phyloP scores from a whole-genome alignment of 345 rosid genomes.

The Pistacia atlantica region DNA sequence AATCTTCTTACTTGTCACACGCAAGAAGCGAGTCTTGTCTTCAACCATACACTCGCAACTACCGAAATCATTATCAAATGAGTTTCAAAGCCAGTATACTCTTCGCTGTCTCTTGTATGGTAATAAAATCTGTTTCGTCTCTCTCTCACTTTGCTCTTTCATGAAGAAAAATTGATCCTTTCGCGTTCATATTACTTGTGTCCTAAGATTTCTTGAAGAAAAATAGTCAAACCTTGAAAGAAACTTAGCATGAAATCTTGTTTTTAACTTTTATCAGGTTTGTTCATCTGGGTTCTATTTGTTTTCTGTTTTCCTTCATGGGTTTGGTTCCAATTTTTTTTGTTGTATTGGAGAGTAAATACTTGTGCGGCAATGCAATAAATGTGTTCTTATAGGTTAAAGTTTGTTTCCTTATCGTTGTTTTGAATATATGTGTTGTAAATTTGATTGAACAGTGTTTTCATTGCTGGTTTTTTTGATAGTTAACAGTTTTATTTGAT shows the following conservation, averaged over 20 bases:
- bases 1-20: constrained; percentile 13
- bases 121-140: constrained; percentile 28
- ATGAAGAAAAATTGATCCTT: constrained; percentile 50
- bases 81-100: constrained; percentile 24
- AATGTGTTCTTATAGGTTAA: no score
- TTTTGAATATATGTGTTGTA: not conserved
- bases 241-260: constrained; percentile 22
- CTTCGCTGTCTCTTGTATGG: constrained; percentile 25
- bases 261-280: constrained; percentile 21
- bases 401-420: not conserved
- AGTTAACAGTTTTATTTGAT: no score
- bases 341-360: not conserved
- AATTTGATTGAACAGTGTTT: not conserved
- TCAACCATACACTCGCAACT: constrained; percentile 6
- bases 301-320: constrained; percentile 22
- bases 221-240: constrained; percentile 10
- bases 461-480: not conserved
- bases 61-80: constrained; percentile 10
- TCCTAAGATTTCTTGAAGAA: not conserved
- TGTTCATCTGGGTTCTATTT: constrained; percentile 23
- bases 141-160: constrained; percentile 53
- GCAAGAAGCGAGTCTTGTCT: constrained; percentile 16
- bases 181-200: constrained; percentile 22
- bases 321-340: constrained; percentile 19
- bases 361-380: not conserved